Conservation (phyloP, 441 rosid species). For the Brassica hybrid region DNA sequence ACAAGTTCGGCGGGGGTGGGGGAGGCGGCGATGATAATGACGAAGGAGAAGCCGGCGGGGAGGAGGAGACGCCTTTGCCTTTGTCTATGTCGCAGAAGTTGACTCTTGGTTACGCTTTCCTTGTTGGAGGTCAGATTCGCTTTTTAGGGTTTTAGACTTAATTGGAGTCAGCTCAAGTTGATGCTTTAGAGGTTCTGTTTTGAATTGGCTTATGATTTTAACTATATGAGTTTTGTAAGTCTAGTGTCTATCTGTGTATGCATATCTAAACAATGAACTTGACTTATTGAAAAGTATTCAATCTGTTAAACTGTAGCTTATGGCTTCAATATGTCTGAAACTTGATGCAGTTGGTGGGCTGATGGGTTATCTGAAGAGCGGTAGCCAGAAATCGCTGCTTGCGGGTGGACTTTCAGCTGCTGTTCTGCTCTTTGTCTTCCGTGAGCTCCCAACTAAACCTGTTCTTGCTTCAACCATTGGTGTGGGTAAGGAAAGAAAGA, state of each 20-base stretch:
- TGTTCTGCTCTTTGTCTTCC: constrained; percentile 62
- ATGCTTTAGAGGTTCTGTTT: too few relatives aligned
- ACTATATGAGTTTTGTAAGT: too few relatives aligned
- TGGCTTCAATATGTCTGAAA: neutral
- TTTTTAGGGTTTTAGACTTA: constrained; percentile 23
- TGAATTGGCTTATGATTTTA: neutral
- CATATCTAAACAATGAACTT: neutral
- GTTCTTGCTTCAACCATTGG: constrained; percentile 82
- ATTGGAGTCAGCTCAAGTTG: too few relatives aligned
- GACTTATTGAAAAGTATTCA: neutral
- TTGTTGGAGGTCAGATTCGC: constrained; percentile 67
- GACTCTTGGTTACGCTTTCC: constrained; percentile 85
- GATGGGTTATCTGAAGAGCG: constrained; percentile 88
- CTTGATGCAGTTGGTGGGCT: constrained; percentile 92
- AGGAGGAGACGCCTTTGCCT: constrained; percentile 50
- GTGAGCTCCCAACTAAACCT: constrained; percentile 77
- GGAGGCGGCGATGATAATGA: constrained; percentile 47
- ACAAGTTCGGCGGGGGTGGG: constrained; percentile 43
- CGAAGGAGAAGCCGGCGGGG: constrained; percentile 44
- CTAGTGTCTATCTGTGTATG: too few relatives aligned
- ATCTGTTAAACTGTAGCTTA: neutral
- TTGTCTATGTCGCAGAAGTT: constrained; percentile 94
- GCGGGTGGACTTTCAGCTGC: constrained; percentile 85
- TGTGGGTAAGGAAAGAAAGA: constrained; percentile 59
- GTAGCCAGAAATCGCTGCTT: constrained; percentile 86